Percentiles rank a stretch among this genome's conserved stretches.
Evolutionary conservation across 2,329 filamentous ascomycete species (phyloP).

Genomic region (Aspergillus quadrilineatus): DNA sequence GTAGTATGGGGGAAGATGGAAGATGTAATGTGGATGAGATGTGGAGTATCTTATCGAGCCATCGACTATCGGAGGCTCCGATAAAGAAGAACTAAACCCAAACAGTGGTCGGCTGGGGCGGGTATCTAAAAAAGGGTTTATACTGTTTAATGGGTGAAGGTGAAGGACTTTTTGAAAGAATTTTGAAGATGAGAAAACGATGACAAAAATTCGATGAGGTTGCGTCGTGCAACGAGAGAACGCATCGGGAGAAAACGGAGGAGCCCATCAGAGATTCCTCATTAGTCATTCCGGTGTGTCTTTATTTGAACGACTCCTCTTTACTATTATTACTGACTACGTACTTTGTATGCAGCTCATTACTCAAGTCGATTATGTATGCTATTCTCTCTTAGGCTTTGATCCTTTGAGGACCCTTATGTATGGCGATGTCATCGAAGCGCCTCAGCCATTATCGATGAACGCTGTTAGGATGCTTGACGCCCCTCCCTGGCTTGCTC

Average conservation of each 20-base stretch:
- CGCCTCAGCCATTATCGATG: not conserved
- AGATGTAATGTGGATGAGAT: constrained; percentile 3
- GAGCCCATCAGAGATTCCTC: not conserved
- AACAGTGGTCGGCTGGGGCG: constrained; percentile 4
- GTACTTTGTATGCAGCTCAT: not conserved
- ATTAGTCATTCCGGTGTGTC: constrained; percentile 13
- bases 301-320: not conserved
- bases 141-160: not conserved
- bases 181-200: not conserved
- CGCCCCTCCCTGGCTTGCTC: not conserved
- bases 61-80: constrained; percentile 15
- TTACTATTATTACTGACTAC: not conserved
- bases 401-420: not conserved
- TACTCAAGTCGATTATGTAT: constrained; percentile 7
- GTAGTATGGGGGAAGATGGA: not conserved
- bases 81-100: constrained; percentile 12
- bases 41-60: constrained; percentile 17
- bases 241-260: constrained; percentile 8
- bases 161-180: not conserved
- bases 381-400: not conserved
- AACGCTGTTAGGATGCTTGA: constrained; percentile 6
- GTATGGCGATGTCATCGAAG: constrained; percentile 6
- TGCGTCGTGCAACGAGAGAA: not conserved
- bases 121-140: not conserved
- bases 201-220: not conserved